Base-by-base conservation (phyloP, 345 rosid species). In the Rhizophora apiculata region DNA sequence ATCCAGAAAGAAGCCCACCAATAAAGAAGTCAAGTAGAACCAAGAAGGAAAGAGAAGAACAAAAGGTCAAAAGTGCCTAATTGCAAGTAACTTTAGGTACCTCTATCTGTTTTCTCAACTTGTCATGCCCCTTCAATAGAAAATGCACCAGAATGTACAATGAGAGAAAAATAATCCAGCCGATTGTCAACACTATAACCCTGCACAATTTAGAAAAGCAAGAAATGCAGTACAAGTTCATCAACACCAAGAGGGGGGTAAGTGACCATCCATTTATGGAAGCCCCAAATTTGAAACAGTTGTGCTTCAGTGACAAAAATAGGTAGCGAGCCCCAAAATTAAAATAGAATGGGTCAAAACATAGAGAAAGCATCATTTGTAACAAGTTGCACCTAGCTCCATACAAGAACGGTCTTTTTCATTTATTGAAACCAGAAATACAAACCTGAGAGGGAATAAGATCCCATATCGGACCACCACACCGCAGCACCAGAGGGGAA, bases 161-260 rank as follows among this genome's bases (percentile, higher is more conserved):
- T 5, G 97, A 87, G 54, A 92, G 96, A 74, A 96, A 92, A 65
- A 90, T 85, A 63, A 90, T 78, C 99, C 99, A 96, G 68, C 99
- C 99, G 51, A 88, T 74, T 3, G 93, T 82, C 82, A 96, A 78
- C 26, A 88, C 85, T 26, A 92, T 8, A 80, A 81, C 83, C 92
- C 99, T 90, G 90, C 79, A 78, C 62, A 70, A 74, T 64, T 51
- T 70, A 51, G 72, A 68, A 48, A 30, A 2, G 62, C 24, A 68
- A 55, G 9, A 30, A 60, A 71, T 39, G 61, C 24, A 60, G 21
- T 26, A 15, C 9, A 71, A 24, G 68, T 63, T 18, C 60, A 62
- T 27, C 55, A 48, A n/a, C 16, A 54, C 66, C 22, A 4, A 20
- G 6, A 1, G 6, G 63, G 63, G 26, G 62, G 13, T 39, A 71